Evolutionary conservation across 768 basidiomycete species (phyloP).

Genomic region (Mrakia frigida): DNA sequence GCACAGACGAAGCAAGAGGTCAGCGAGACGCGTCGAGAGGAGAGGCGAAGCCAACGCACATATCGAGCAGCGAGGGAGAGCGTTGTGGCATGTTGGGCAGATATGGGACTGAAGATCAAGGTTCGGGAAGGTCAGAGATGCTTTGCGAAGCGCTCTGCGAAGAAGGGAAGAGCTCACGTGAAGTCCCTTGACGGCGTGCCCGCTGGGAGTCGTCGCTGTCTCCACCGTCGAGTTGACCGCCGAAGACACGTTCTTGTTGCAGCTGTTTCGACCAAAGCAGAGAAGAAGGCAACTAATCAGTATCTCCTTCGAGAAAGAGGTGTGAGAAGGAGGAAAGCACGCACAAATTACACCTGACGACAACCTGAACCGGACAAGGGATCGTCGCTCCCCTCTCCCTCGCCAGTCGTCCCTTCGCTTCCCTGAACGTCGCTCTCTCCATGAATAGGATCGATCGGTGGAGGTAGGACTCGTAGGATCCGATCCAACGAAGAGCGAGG

Average conservation of each 20-base stretch:
- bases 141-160: neutral
- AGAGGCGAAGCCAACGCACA: neutral
- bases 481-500: slow-evolving; percentile 17
- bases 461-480: slow-evolving; percentile 18
- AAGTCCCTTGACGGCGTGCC: neutral
- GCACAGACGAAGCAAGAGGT: neutral
- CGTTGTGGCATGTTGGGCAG: slow-evolving; percentile 16
- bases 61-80: slow-evolving; percentile 13
- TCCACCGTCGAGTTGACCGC: no score
- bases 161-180: neutral
- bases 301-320: neutral
- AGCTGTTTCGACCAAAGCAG: neutral
- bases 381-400: slow-evolving; percentile 18
- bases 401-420: slow-evolving; percentile 13
- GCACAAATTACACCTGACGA: slow-evolving; percentile 26
- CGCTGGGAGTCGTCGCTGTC: neutral
- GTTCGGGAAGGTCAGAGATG: neutral
- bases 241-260: slow-evolving; percentile 28
- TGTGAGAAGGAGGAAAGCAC: neutral
- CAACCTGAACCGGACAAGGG: slow-evolving; percentile 10
- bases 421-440: slow-evolving; percentile 10
- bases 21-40: neutral
- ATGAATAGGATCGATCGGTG: slow-evolving; percentile 14
- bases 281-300: neutral
- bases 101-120: neutral